Evolutionary conservation across 371 early-diverging fungal species (phyloP).

Genomic region (Dipsacomyces acuminosporus): DNA sequence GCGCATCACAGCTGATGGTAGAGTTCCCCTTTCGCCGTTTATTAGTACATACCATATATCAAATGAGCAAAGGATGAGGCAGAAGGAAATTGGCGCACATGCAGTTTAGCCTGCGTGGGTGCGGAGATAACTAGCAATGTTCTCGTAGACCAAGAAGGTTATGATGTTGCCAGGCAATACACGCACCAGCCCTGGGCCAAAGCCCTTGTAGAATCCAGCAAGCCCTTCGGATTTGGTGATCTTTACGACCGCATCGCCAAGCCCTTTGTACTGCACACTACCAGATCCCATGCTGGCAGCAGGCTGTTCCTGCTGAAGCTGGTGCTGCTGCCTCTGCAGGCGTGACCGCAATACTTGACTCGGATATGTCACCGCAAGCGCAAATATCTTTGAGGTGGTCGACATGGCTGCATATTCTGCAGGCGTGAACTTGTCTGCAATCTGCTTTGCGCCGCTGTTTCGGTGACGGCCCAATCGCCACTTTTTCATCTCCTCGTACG

Average conservation of each 20-base stretch:
- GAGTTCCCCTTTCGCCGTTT: neutral
- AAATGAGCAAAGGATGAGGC: neutral
- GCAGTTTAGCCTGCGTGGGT: conserved; percentile 32
- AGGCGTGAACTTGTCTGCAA: conserved; percentile 8
- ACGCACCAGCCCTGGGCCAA: conserved; percentile 81
- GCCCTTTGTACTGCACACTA: conserved; percentile 32
- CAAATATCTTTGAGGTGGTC: conserved; percentile 79
- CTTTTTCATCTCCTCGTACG: conserved; percentile 91
- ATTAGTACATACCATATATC: neutral
- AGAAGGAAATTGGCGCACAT: neutral
- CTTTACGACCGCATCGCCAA: conserved; percentile 59
- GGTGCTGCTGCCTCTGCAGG: conserved; percentile 58
- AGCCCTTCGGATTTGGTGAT: conserved; percentile 73
- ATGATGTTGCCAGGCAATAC: conserved; percentile 94
- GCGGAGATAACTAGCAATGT: conserved; percentile 65
- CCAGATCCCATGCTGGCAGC: conserved; percentile 1
- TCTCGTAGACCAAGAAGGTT: conserved; percentile 94
- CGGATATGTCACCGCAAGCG: conserved; percentile 87
- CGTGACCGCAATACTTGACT: conserved; percentile 90
- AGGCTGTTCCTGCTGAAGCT: conserved; percentile 7
- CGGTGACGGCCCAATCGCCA: conserved; percentile 50
- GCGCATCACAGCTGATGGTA: neutral
- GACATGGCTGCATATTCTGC: conserved; percentile 83
- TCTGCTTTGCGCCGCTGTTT: conserved; percentile 1
- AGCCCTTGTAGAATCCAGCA: conserved; percentile 91